phyloP scores from a whole-genome alignment of 192 early-diverging fungal genomes.

The Entomortierella beljakovae region DNA sequence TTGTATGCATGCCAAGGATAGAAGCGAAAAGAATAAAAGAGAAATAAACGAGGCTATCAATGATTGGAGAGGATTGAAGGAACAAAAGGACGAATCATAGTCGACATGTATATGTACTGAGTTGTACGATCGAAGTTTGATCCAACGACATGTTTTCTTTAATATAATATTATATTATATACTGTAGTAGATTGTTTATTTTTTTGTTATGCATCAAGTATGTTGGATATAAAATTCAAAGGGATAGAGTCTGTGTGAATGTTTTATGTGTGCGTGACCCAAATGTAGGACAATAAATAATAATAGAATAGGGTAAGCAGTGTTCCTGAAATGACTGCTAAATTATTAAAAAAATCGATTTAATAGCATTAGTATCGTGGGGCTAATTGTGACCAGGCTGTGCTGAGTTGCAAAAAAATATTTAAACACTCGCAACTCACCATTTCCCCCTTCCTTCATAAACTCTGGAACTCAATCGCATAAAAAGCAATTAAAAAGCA shows the following conservation, averaged over 20 bases:
- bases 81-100: too few relatives aligned
- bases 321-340: neutral
- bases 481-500: neutral
- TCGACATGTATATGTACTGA: neutral
- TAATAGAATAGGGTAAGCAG: neutral
- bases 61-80: too few relatives aligned
- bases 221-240: too few relatives aligned
- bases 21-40: too few relatives aligned
- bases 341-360: constrained; percentile 1
- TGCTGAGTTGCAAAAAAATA: constrained; percentile 7
- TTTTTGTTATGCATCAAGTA: too few relatives aligned
- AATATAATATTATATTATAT: neutral
- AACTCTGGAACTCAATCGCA: neutral
- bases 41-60: too few relatives aligned
- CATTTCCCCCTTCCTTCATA: neutral
- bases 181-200: neutral
- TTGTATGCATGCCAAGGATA: too few relatives aligned
- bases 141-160: neutral
- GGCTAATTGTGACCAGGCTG: constrained; percentile 8
- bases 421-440: constrained; percentile 1
- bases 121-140: neutral
- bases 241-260: neutral
- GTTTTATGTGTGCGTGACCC: neutral
- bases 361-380: neutral
- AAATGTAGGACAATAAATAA: constrained; percentile 4